A percentile compares a stretch with the other conserved stretches of the same genome.
Conservation (phyloP, 73 alveolate species). For the Tetrahymena malaccensis region DNA sequence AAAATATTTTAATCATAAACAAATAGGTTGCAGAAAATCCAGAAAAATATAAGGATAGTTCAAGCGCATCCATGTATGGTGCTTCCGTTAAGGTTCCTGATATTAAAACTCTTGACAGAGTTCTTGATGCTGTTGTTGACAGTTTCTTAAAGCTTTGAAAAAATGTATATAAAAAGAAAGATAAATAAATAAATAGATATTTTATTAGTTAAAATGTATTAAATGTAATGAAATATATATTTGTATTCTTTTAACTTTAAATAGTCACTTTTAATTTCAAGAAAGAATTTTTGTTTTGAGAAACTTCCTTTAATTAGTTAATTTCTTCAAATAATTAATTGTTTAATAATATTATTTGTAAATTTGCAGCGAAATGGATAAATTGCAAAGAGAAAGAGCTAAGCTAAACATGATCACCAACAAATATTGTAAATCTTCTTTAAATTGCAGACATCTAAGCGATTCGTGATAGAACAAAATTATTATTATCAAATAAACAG, state of each 20-base stretch:
- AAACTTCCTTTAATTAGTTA: no score
- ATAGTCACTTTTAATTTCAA: background rate
- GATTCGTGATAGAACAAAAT: no score
- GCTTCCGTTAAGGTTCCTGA: background rate
- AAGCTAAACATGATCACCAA: background rate
- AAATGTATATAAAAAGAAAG: background rate
- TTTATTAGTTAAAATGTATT: background rate
- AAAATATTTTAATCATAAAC: background rate
- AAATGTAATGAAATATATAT: background rate
- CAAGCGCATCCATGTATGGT: background rate
- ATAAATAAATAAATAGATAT: background rate
- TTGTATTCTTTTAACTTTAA: background rate
- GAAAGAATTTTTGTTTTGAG: background rate
- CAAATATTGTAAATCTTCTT: no score
- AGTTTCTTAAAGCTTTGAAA: background rate
- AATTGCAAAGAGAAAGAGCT: background rate
- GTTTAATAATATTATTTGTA: no score
- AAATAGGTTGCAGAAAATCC: background rate
- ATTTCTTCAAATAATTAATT: no score
- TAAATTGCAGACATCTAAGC: no score
- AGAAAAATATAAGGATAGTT: background rate
- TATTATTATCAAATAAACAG: background rate
- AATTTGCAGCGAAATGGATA: background rate
- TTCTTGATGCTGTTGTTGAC: background rate
- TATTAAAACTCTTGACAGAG: background rate